Conservation (phyloP, 2,329 filamentous ascomycete genomes). For the Diaporthe vaccinii region DNA sequence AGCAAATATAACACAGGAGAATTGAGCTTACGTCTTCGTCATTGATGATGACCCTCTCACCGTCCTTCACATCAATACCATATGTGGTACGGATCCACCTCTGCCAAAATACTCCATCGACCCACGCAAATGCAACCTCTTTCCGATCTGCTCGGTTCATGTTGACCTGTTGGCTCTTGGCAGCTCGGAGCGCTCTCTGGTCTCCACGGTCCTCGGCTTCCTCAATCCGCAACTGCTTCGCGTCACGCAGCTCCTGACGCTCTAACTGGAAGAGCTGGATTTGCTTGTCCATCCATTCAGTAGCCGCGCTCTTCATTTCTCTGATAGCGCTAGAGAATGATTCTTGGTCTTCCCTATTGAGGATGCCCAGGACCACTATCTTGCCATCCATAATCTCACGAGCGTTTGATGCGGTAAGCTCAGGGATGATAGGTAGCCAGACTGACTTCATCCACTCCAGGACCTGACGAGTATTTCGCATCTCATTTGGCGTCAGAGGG, state of each 20-base stretch:
- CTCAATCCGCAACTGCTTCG: slow-evolving; percentile 95
- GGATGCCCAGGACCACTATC: slow-evolving; percentile 91
- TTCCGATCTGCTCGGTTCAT: slow-evolving; percentile 90
- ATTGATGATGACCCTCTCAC: slow-evolving; percentile 95
- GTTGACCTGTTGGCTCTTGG: slow-evolving; percentile 91
- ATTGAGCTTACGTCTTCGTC: slow-evolving; percentile 87
- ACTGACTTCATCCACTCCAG: slow-evolving; percentile 95
- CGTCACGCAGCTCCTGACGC: slow-evolving; percentile 90
- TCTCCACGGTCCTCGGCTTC: slow-evolving; percentile 96
- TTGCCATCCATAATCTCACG: slow-evolving; percentile 95
- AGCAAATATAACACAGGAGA: background rate
- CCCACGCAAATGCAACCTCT: slow-evolving; percentile 96
- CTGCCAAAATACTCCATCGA: slow-evolving; percentile 97
- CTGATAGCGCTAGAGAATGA: slow-evolving; percentile 83
- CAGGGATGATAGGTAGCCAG: slow-evolving; percentile 95
- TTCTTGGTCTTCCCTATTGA: slow-evolving; percentile 84
- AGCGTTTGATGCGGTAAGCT: slow-evolving; percentile 91
- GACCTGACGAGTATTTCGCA: slow-evolving; percentile 87
- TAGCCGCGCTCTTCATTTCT: slow-evolving; percentile 94
- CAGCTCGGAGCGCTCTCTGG: slow-evolving; percentile 85
- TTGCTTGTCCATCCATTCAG: slow-evolving; percentile 99
- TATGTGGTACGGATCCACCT: slow-evolving; percentile 97
- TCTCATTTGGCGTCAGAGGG: slow-evolving; percentile 87
- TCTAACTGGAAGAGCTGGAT: slow-evolving; percentile 92
- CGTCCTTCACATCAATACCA: slow-evolving; percentile 87